Evolutionary conservation across 768 basidiomycete genomes (phyloP), one percentile per base, ranked within the genome.

Genomic region (Phaeotremella fagi): DNA sequence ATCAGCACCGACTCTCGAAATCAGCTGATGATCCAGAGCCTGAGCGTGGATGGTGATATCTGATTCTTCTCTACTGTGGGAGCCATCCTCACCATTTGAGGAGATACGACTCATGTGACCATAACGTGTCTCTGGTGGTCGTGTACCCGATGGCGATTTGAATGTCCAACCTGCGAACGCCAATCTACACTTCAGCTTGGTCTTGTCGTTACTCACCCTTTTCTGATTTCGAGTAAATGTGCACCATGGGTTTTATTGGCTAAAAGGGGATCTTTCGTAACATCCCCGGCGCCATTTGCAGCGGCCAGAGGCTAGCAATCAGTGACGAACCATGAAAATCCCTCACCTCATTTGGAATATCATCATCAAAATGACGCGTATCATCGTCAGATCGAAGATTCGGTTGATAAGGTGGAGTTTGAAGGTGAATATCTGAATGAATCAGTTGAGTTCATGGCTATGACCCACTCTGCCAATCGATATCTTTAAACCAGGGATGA

Each of bases 351-450:
- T 86, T 78, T 20, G 88, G 88, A 66, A 95, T 97, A 74, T 94
- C 90, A 48, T 86, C 83, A 74, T 98, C 92, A 60, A 99, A 97
- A 75, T 99, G 92, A 56, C 83, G 81, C 15, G 94, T 97, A 73
- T 98, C 91, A 65, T 86, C 88, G 24, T 87, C 85, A 59, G 82
- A 78, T 26, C 71, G 77, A 54, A 99, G 81, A 58, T 90, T 84
- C 26, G 94, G 95, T 55, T 82, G 83, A 79, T 92, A 98, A 15
- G 92, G 92, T 11, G 92, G 87, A 49, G 82, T 79, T 69, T 91
- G 90, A 31, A 97, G 85, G 65, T 86, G 38, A 14, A 41, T 14
- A 6, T 11, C 71, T 74, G 28, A 7, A 22, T 22, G 25, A 1
- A 35, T 29, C 43, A 45, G n/a, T 33, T 22, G 12, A 18, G 9